These are phyloP conservation scores for Camelina laxa DNA, from an alignment of 345 rosid genomes.

Conservation along the genomic window DNA sequence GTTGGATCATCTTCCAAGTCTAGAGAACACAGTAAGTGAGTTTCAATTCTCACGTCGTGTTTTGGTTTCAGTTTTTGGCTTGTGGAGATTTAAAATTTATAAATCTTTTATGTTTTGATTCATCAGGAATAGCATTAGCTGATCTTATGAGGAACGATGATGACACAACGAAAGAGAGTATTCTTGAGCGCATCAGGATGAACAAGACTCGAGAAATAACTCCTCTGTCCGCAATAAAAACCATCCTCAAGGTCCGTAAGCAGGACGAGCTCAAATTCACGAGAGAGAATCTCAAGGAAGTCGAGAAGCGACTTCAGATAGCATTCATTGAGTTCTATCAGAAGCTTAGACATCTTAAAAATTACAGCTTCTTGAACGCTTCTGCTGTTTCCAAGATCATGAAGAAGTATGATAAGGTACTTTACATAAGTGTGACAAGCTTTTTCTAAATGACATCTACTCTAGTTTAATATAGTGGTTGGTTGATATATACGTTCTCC, in stretches of 20 bases:
- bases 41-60: background rate
- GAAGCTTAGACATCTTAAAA: conserved; percentile 64
- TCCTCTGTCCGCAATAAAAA: conserved; percentile 64
- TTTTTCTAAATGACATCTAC: background rate
- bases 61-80: background rate
- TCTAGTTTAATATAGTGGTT: background rate
- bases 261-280: conserved; percentile 47
- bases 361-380: conserved; percentile 57
- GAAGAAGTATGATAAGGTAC: conserved; percentile 61
- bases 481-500: background rate
- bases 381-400: conserved; percentile 48
- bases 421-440: background rate
- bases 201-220: conserved; percentile 50
- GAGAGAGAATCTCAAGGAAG: conserved; percentile 47
- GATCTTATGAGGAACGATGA: conserved; percentile 24
- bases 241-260: conserved; percentile 46
- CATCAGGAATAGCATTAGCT: conserved; percentile 24
- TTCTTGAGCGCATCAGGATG: conserved; percentile 56
- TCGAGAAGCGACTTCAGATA: conserved; percentile 49
- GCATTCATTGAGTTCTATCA: conserved; percentile 64
- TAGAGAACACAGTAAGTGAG: conserved; percentile 36
- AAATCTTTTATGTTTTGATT: conserved; percentile 6
- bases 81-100: background rate
- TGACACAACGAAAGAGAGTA: conserved; percentile 23
- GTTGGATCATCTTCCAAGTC: conserved; percentile 33